phyloP scores from a whole-genome alignment of 495 filamentous ascomycete genomes.

The Jackrogersella minutella region DNA sequence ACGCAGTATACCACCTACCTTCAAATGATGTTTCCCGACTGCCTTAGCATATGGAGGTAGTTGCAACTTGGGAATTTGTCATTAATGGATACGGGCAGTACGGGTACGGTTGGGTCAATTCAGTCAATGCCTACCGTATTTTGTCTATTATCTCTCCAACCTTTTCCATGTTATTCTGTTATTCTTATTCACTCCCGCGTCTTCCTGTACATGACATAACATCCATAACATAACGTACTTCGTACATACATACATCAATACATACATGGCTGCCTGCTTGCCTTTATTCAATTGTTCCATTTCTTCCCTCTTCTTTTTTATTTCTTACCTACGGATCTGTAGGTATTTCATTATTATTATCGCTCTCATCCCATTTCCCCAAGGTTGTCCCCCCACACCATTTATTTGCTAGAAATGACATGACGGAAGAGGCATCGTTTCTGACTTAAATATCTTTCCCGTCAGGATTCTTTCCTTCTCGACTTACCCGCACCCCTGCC shows the following conservation, averaged over 20 bases:
- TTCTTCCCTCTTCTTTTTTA: background rate
- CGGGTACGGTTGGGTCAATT: too few species aligned
- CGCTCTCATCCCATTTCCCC: background rate
- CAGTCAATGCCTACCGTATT: background rate
- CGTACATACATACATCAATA: background rate
- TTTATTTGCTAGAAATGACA: conserved; percentile 12
- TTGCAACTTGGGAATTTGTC: background rate
- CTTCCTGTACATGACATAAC: background rate
- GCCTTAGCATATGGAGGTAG: background rate
- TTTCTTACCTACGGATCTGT: background rate
- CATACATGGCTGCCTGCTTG: background rate
- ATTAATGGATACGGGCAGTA: too few species aligned
- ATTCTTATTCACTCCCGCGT: background rate
- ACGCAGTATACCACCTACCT: conserved; percentile 2
- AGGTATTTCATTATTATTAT: background rate
- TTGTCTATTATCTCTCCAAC: background rate
- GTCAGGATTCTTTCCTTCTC: conserved; percentile 31
- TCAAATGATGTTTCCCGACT: too few species aligned
- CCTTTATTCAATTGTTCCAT: background rate
- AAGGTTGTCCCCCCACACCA: conserved; percentile 12
- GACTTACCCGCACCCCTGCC: conserved; percentile 33
- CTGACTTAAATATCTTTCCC: conserved; percentile 28
- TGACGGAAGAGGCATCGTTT: conserved; percentile 33
- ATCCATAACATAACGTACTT: too few species aligned
- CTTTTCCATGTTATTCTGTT: background rate